phyloP scores from a whole-genome alignment of 2,329 filamentous ascomycete species.

The Orbilia blumenaviensis region DNA sequence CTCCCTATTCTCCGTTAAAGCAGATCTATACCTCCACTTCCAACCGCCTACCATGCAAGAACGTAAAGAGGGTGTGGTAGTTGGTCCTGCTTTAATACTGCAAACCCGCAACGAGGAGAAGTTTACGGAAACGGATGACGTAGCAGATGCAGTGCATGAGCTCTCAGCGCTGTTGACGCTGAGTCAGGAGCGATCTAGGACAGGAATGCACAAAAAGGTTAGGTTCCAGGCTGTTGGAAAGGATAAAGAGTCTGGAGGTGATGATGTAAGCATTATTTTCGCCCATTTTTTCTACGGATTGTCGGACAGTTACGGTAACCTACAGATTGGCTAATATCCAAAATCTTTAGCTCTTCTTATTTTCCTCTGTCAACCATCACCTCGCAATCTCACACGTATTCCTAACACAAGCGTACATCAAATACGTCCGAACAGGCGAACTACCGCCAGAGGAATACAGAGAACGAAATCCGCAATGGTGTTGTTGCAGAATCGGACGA shows the following conservation, averaged over 20 bases:
- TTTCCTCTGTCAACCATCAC: slow-evolving; percentile 57
- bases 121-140: slow-evolving; percentile 43
- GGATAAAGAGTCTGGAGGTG: slow-evolving; percentile 17
- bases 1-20: slow-evolving; percentile 43
- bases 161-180: slow-evolving; percentile 34
- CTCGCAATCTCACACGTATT: slow-evolving; percentile 56
- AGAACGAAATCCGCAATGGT: slow-evolving; percentile 48
- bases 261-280: slow-evolving; percentile 36
- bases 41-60: slow-evolving; percentile 45
- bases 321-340: not conserved
- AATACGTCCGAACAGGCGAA: slow-evolving; percentile 57
- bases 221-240: slow-evolving; percentile 25
- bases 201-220: slow-evolving; percentile 25
- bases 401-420: slow-evolving; percentile 56
- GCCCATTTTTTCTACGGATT: not conserved
- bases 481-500: slow-evolving; percentile 53
- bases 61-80: slow-evolving; percentile 40
- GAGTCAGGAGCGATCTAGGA: slow-evolving; percentile 32
- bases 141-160: slow-evolving; percentile 42
- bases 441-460: slow-evolving; percentile 39
- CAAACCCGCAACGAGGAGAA: slow-evolving; percentile 46
- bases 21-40: slow-evolving; percentile 38
- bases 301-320: no score
- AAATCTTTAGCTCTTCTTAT: slow-evolving; percentile 54
- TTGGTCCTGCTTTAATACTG: slow-evolving; percentile 34